These are phyloP conservation scores for Aspergillus piperis DNA, from an alignment of 2,329 filamentous ascomycete genomes.

Conservation along the genomic window DNA sequence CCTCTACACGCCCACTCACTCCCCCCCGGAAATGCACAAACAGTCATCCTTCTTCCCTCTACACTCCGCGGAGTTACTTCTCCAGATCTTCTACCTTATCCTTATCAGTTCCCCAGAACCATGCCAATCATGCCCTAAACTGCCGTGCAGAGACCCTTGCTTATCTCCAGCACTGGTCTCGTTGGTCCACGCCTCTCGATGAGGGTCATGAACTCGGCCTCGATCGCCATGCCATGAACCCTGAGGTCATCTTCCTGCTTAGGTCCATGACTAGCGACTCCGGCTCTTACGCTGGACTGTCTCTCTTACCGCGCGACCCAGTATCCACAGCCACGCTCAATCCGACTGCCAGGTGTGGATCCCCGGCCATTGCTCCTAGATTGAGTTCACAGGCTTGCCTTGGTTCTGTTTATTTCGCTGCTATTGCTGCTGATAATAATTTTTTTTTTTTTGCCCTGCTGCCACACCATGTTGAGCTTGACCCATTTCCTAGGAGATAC, in stretches of 20 bases:
- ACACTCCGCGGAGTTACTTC: conserved; percentile 5
- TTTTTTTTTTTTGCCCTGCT: background rate
- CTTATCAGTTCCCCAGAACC: background rate
- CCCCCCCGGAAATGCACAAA: background rate
- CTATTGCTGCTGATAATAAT: background rate
- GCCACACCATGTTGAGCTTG: too few relatives aligned
- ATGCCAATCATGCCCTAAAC: conserved; percentile 2
- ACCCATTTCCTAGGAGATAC: background rate
- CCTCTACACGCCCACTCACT: background rate
- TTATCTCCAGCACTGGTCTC: background rate
- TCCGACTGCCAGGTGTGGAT: background rate
- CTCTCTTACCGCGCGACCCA: background rate
- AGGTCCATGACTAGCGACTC: background rate
- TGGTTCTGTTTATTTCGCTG: conserved; percentile 1
- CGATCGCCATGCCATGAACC: conserved; percentile 8
- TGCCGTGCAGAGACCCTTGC: conserved; percentile 8
- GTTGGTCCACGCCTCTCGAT: background rate
- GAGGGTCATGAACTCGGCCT: background rate
- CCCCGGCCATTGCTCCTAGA: background rate
- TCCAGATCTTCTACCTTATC: conserved; percentile 6
- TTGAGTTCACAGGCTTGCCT: conserved; percentile 2
- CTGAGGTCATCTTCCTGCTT: conserved; percentile 7
- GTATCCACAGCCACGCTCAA: conserved; percentile 6
- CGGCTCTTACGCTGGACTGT: background rate
- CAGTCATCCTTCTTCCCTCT: background rate